Conservation (phyloP, 305 asterid genomes). For the Ajuga reptans region DNA sequence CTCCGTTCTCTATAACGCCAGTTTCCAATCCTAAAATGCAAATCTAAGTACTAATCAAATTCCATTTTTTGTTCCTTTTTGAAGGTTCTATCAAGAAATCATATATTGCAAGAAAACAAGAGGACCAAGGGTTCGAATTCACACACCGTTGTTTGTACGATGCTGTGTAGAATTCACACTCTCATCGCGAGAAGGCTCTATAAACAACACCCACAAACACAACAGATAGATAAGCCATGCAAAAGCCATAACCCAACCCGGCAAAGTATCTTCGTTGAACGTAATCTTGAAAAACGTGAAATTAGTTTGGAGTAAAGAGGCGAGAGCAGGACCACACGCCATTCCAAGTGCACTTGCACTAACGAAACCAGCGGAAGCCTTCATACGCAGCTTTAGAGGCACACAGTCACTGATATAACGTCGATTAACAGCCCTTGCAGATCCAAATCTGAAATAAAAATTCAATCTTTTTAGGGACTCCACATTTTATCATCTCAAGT, state of each 20-base stretch:
- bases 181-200: slow-evolving; percentile 40
- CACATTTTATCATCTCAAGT: not conserved
- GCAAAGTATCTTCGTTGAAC: slow-evolving; percentile 58
- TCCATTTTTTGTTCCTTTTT: not conserved
- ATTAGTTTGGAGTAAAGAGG: slow-evolving; percentile 47
- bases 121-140: not conserved
- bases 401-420: slow-evolving; percentile 79
- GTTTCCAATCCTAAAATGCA: slow-evolving; percentile 30
- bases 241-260: slow-evolving; percentile 75
- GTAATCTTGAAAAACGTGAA: slow-evolving; percentile 49
- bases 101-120: not conserved
- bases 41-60: not conserved
- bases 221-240: slow-evolving; percentile 66
- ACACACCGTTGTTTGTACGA: slow-evolving; percentile 31
- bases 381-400: slow-evolving; percentile 56
- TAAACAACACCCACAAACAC: slow-evolving; percentile 44
- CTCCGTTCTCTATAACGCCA: slow-evolving; percentile 25
- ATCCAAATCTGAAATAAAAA: slow-evolving; percentile 48
- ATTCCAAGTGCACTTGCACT: slow-evolving; percentile 82
- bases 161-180: slow-evolving; percentile 17
- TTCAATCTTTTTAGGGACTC: not conserved
- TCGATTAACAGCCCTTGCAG: slow-evolving; percentile 76
- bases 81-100: not conserved
- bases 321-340: slow-evolving; percentile 78
- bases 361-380: slow-evolving; percentile 75